These are phyloP conservation scores for Petrea volubilis DNA, from an alignment of 257 asterid genomes.

Conservation along the genomic window DNA sequence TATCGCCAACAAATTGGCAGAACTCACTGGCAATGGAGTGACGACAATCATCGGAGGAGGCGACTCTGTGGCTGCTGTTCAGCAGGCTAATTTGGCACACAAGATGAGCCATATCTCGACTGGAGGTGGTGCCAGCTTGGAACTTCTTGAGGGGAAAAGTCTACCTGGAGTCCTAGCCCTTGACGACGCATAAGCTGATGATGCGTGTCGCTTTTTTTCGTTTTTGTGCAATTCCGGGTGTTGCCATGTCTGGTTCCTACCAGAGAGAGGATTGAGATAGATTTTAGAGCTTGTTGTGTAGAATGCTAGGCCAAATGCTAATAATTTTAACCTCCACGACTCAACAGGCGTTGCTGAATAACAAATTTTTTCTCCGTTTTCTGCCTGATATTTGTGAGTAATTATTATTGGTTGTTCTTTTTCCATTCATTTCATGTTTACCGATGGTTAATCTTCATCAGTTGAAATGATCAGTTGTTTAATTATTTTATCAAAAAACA, in stretches of 20 bases:
- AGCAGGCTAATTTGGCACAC: slow-evolving; percentile 42
- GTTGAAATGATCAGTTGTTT: neutral
- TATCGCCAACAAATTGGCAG: slow-evolving; percentile 47
- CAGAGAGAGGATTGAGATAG: slow-evolving; percentile 15
- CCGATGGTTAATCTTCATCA: neutral
- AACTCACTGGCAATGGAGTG: slow-evolving; percentile 43
- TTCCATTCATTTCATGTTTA: neutral
- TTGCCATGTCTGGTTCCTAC: slow-evolving; percentile 1
- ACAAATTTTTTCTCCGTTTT: slow-evolving; percentile 9
- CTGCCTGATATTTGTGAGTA: neutral
- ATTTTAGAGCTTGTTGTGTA: slow-evolving; percentile 29
- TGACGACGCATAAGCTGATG: slow-evolving; percentile 51
- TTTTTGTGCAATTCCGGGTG: slow-evolving; percentile 10
- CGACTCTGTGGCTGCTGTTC: slow-evolving; percentile 55
- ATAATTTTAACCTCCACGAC: slow-evolving; percentile 35
- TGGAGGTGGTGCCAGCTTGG: slow-evolving; percentile 56
- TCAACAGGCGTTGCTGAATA: slow-evolving; percentile 21
- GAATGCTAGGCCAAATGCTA: slow-evolving; percentile 26
- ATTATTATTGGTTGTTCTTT: neutral
- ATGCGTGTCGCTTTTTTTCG: neutral
- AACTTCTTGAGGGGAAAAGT: slow-evolving; percentile 46
- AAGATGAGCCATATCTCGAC: slow-evolving; percentile 52
- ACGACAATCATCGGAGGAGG: slow-evolving; percentile 55
- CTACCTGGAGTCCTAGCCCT: slow-evolving; percentile 55
- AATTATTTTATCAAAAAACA: no score